Percentiles rank a stretch among this genome's conserved stretches.
phyloP scores from a whole-genome alignment of 495 filamentous ascomycete genomes.

The Chaetomidium leptoderma region DNA sequence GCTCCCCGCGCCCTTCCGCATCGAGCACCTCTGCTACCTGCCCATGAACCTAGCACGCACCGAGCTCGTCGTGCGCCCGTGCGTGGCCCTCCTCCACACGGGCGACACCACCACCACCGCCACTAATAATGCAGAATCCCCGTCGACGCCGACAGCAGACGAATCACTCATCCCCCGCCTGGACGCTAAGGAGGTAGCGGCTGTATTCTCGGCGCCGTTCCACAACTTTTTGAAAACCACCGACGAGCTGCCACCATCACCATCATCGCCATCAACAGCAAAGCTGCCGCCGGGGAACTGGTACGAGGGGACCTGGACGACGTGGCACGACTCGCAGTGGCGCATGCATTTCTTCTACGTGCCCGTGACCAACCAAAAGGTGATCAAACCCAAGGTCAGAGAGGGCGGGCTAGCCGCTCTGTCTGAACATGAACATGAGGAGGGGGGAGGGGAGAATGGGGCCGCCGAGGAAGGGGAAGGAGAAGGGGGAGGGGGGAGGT shows the following conservation, averaged over 20 bases:
- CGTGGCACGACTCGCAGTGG: slow-evolving; percentile 60
- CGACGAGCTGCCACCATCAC: slow-evolving; percentile 39
- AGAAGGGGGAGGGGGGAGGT: slow-evolving; percentile 47
- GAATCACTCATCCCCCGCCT: slow-evolving; percentile 69
- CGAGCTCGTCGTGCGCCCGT: slow-evolving; percentile 76
- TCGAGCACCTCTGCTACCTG: slow-evolving; percentile 81
- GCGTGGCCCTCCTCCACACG: slow-evolving; percentile 75
- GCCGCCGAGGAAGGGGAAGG: slow-evolving; percentile 9
- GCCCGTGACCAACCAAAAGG: slow-evolving; percentile 57
- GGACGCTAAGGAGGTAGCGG: slow-evolving; percentile 81
- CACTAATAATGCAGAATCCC: slow-evolving; percentile 1
- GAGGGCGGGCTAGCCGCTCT: slow-evolving; percentile 31
- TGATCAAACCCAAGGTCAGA: slow-evolving; percentile 51
- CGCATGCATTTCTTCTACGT: slow-evolving; percentile 88
- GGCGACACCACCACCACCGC: slow-evolving; percentile 31
- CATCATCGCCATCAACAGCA: slow-evolving; percentile 11
- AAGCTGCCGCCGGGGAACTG: slow-evolving; percentile 54
- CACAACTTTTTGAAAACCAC: slow-evolving; percentile 58
- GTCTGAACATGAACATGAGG: slow-evolving; percentile 26
- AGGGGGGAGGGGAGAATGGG: slow-evolving; percentile 12
- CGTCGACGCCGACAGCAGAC: slow-evolving; percentile 46
- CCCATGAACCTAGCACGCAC: slow-evolving; percentile 76
- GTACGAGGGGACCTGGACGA: slow-evolving; percentile 65
- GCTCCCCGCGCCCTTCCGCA: slow-evolving; percentile 64
- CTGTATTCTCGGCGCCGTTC: slow-evolving; percentile 84